Base-by-base conservation (phyloP, 495 filamentous ascomycete species). In the Lentithecium fluviatile region DNA sequence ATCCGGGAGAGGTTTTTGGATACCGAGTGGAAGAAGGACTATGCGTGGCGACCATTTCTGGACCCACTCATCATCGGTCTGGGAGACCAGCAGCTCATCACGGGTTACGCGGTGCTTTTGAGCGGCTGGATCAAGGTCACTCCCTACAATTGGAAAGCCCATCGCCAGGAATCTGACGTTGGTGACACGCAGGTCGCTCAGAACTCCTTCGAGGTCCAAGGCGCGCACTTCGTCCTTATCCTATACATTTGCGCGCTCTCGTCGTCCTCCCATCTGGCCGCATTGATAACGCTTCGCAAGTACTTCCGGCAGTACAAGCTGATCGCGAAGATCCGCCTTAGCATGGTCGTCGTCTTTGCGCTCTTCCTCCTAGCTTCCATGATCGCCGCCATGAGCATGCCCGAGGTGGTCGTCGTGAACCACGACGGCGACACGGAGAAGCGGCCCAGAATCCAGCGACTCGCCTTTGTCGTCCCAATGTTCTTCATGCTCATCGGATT, bases 21-120 rank as follows among this genome's bases (percentile, higher is more conserved):
- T 29, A 61, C 58, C 25, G 50, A 61, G 34, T 61, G 49, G 58
- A 61, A 60, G 49, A 60, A 61, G 51, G 58, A 61, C 20, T 61
- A 61, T 29, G 58, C 50, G 17, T 61, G 58, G 58, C 38, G 58
- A 19, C 58, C 50, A 19, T 61, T 62, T 34, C 42, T 62, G 8
- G 59, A 50, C 43, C 52, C 59, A 12, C 36, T 62, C 10, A 62
- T 48, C 23, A 61, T 61, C 19, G 58, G 58, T 15, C 45, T 61
- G 2, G 58, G 58, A 29, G 58, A 61, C 26, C 49, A 61, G 29
- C 58, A 61, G 51, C 42, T 61, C 13, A 29, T 61, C 21, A 61
- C 58, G 7, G 58, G 58, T 13, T 61, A 54, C 55, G 50, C 58
- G 5, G 58, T 61, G 11, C 50, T 61, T 2, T 40, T 61, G 20